phyloP scores from a whole-genome alignment of 177 flowering plant genomes.

The Vitis hybrid region DNA sequence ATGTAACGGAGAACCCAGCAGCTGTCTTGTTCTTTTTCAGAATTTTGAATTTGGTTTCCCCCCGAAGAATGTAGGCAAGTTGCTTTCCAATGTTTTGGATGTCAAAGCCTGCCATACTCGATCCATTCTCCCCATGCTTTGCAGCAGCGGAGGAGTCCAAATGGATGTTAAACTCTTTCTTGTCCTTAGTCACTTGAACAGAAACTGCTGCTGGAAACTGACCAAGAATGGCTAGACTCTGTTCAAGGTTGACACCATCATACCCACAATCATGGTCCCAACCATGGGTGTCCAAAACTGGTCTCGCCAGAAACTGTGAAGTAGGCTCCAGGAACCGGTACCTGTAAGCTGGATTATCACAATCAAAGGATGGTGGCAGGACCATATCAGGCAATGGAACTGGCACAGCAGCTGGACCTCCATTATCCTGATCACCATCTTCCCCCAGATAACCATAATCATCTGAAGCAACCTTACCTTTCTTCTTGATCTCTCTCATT shows the following conservation, averaged over 20 bases:
- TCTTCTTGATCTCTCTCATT: constrained; percentile 69
- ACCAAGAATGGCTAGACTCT: constrained; percentile 53
- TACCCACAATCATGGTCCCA: constrained; percentile 98
- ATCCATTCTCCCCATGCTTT: constrained; percentile 73
- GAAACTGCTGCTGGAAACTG: constrained; percentile 62
- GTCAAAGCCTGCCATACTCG: constrained; percentile 82
- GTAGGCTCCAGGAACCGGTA: constrained; percentile 88
- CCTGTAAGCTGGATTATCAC: constrained; percentile 75
- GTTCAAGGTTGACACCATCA: constrained; percentile 85
- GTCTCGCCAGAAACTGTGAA: constrained; percentile 77
- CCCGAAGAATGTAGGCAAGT: constrained; percentile 71
- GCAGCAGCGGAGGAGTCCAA: constrained; percentile 76
- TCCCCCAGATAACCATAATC: constrained; percentile 46
- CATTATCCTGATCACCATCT: constrained; percentile 62
- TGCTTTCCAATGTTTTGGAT: constrained; percentile 82
- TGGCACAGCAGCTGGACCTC: constrained; percentile 71
- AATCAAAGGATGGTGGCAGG: constrained; percentile 81
- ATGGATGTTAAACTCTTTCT: constrained; percentile 85
- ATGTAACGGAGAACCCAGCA: constrained; percentile 71
- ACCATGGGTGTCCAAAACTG: constrained; percentile 84
- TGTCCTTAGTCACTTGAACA: constrained; percentile 79
- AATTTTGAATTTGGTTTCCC: constrained; percentile 75
- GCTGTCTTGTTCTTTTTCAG: constrained; percentile 73
- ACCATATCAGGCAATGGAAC: constrained; percentile 87
- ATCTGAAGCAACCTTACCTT: constrained; percentile 41